Evolutionary conservation across 2,329 filamentous ascomycete species (phyloP), one percentile per base, ranked within the genome.

Genomic region (Didymella segeticola): DNA sequence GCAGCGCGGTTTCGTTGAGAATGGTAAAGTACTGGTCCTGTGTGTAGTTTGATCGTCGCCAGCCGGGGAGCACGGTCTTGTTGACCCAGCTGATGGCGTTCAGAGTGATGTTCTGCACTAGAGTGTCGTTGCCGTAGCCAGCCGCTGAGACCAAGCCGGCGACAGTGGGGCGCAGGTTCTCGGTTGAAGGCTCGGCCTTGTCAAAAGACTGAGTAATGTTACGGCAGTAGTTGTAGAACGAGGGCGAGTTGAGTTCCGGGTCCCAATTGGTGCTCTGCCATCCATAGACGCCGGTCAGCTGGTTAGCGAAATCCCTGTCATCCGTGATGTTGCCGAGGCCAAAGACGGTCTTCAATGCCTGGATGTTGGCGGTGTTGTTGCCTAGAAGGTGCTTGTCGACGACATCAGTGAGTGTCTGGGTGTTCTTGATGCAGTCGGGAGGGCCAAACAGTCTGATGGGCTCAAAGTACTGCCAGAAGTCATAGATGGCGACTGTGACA

Each of bases 401-500:
- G 10, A 86, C 77, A 53, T 85, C 77, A 19, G 80, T 81, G 34
- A 87, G 72, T 26, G 83, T 86, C 67, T 89, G 86, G 0, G 86
- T 87, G 1, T 82, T 81, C 1, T 78, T 75, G 29, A 92, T 82
- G 67, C 91, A 95, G 26, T 84, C 82, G 0, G 80, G 76, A 10
- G 85, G 83, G 2, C 76, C 85, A 52, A 82, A 83, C 15, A 81
- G 69, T 11, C 83, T 78, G 49, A 86, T 79, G 0, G 85, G 82
- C 65, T 85, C 83, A 63, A 79, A 86, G 65, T 87, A 87, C 58
- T 82, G 74, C 64, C 89, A 93, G 74, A 87, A 93, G 63, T 95
- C 89, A 60, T 85, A 86, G 49, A 95, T 89, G 3, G 90, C 90
- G 54, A 85, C 83, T 0, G 89, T 90, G 0, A 95, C 90, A 0